A percentile compares a stretch with the other conserved stretches of the same genome.
Evolutionary conservation across 495 filamentous ascomycete genomes (phyloP).

Genomic region (Neurospora sp.): DNA sequence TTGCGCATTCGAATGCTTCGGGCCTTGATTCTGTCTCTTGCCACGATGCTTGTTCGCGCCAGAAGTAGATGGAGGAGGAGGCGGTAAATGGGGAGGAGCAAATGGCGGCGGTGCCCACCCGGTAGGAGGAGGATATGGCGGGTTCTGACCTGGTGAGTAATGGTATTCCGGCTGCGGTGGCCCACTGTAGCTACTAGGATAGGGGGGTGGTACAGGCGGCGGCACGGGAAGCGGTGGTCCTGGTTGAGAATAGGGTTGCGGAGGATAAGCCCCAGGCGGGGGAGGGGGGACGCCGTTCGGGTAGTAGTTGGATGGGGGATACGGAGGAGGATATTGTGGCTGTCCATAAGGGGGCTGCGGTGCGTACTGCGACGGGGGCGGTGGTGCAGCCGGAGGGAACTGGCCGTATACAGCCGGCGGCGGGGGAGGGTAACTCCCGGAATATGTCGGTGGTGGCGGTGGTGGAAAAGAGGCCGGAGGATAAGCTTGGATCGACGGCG

Average conservation of each 20-base stretch:
- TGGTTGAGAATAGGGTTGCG: constrained; percentile 11
- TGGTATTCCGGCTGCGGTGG: constrained; percentile 17
- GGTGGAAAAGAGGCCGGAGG: constrained; percentile 10
- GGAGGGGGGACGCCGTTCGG: constrained; percentile 12
- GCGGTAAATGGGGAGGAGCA: constrained; percentile 10
- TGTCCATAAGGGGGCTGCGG: constrained; percentile 17
- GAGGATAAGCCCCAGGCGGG: constrained; percentile 11
- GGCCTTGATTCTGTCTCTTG: constrained; percentile 13
- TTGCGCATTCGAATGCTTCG: constrained; percentile 2
- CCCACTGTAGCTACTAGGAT: constrained; percentile 15
- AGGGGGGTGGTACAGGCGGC: constrained; percentile 16
- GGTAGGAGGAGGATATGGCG: constrained; percentile 11
- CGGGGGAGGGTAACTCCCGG: constrained; percentile 7
- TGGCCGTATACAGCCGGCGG: constrained; percentile 4
- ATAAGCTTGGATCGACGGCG: constrained; percentile 12
- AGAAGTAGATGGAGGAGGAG: constrained; percentile 4
- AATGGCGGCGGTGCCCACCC: constrained; percentile 12
- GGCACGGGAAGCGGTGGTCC: constrained; percentile 13
- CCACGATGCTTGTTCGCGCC: constrained; percentile 7
- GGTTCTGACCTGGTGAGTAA: constrained; percentile 11
- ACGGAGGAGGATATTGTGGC: constrained; percentile 18
- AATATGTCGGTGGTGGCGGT: constrained; percentile 13
- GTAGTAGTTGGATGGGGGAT: constrained; percentile 20
- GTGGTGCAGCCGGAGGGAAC: background rate
- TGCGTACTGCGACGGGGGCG: constrained; percentile 11